Evolutionary conservation across 805 yeast genomes (phyloP).

Genomic region (Sungouiozyma ichnusensis): DNA sequence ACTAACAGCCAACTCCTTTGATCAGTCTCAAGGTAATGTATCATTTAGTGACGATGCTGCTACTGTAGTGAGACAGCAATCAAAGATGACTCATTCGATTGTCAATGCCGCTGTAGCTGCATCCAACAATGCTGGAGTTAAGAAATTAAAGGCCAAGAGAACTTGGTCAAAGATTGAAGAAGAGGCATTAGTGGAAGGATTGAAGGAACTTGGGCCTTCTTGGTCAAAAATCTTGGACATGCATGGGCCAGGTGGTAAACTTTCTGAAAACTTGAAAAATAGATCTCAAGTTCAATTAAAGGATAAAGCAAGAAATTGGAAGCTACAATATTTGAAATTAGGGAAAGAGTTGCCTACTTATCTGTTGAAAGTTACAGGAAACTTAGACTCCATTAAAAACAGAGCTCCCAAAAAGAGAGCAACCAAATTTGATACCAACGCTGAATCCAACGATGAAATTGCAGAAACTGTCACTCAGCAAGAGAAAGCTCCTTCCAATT

Average conservation of each 20-base stretch:
- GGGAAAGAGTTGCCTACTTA: constrained; percentile 73
- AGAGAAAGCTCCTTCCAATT: constrained; percentile 5
- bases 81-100: constrained; percentile 6
- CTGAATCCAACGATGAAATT: not conserved
- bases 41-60: not conserved
- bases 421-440: constrained; percentile 3
- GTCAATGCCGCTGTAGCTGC: constrained; percentile 21
- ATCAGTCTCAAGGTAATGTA: not conserved
- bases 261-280: constrained; percentile 73
- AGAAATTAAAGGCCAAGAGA: constrained; percentile 25
- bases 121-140: constrained; percentile 13
- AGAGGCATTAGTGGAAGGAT: constrained; percentile 67
- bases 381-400: constrained; percentile 40
- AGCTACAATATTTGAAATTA: constrained; percentile 69
- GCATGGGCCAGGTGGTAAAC: constrained; percentile 90
- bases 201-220: constrained; percentile 75
- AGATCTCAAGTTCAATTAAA: constrained; percentile 87
- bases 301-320: constrained; percentile 95
- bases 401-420: constrained; percentile 31
- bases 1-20: not conserved
- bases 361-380: constrained; percentile 80
- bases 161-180: constrained; percentile 85
- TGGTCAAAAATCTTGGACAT: constrained; percentile 86
- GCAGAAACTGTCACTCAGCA: constrained; percentile 2
- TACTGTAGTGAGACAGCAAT: not conserved